Conservation (phyloP, 345 rosid species). For the Citrus medica region DNA sequence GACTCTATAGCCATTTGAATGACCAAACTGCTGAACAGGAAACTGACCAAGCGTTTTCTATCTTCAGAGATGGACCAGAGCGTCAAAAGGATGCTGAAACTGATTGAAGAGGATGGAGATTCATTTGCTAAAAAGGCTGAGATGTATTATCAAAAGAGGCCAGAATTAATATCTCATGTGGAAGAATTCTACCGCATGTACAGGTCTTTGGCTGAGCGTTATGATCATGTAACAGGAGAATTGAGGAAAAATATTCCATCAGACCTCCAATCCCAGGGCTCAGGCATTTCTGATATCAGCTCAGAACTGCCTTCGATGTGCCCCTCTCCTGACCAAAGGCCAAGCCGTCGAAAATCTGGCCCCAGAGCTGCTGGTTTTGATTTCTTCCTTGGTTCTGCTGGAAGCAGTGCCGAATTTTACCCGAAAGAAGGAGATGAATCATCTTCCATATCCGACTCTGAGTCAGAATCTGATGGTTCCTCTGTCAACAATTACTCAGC, state of each 20-base stretch:
- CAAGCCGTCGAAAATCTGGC: slow-evolving; percentile 37
- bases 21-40: slow-evolving; percentile 10
- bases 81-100: slow-evolving; percentile 71
- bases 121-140: slow-evolving; percentile 91
- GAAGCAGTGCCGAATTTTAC: slow-evolving; percentile 43
- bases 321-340: slow-evolving; percentile 54
- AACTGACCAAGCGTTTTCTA: slow-evolving; percentile 17
- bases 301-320: slow-evolving; percentile 30
- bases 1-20: slow-evolving; percentile 1
- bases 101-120: slow-evolving; percentile 87
- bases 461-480: slow-evolving; percentile 64
- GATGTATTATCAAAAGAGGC: slow-evolving; percentile 81
- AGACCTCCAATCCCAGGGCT: slow-evolving; percentile 60
- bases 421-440: slow-evolving; percentile 69
- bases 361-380: slow-evolving; percentile 66
- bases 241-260: slow-evolving; percentile 46
- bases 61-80: slow-evolving; percentile 78
- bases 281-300: slow-evolving; percentile 44
- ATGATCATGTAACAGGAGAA: slow-evolving; percentile 76
- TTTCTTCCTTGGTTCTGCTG: slow-evolving; percentile 61
- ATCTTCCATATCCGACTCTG: slow-evolving; percentile 65
- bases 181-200: slow-evolving; percentile 86
- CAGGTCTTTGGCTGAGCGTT: slow-evolving; percentile 81
- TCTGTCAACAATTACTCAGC: slow-evolving; percentile 61
- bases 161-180: slow-evolving; percentile 63